Evolutionary conservation across 805 yeast species (phyloP), one percentile per base, ranked within the genome.

Genomic region (Lipomyces kockii): DNA sequence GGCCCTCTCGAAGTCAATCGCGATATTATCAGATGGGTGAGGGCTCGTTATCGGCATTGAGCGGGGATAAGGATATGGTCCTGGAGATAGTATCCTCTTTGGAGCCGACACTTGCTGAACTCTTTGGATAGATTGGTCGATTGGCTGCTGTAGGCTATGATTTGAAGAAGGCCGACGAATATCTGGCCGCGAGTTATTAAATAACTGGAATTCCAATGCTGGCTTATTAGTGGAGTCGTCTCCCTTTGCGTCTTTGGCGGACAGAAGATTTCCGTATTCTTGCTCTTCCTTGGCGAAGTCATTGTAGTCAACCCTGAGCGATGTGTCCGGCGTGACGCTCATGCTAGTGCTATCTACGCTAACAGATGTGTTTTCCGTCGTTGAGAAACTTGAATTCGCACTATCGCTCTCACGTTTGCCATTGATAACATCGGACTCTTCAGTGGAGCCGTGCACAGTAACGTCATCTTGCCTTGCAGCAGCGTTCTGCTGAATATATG

Each of bases 41-140:
- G 70, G 61, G 3, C 65, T 63, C 20, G 70, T 66, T n/a, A 66
- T 43, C 1, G 65, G 67, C n/a, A 64, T 63, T 22, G 57, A 43
- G 20, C 43, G 14, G 25, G 60, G 39, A 57, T 63, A 66, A 6
- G 61, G 61, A 49, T 66, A 66, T 2, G 63, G 58, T 3, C 65
- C 65, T 4, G 54, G 32, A 11, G 59, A 56, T 20, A 4, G 59
- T 14, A n/a, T 17, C 14, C 27, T 17, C 27, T 5, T 14, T 22
- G 29, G 32, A 52, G 29, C 17, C 17, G 55, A 52, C 34, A 29
- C n/a, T 25, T 25, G 55, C 17, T 29, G 34, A 14, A 25, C 17
- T 29, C 34, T 14, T 25, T 25, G 55, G 11, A 25, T 12, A 52
- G 55, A 22, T 11, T 22, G 55, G n/a, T n/a, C 34, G 27, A 22